Evolutionary conservation across 495 filamentous ascomycete species (phyloP), one percentile per base, ranked within the genome.

Genomic region (Hypoxylon lenormandii): DNA sequence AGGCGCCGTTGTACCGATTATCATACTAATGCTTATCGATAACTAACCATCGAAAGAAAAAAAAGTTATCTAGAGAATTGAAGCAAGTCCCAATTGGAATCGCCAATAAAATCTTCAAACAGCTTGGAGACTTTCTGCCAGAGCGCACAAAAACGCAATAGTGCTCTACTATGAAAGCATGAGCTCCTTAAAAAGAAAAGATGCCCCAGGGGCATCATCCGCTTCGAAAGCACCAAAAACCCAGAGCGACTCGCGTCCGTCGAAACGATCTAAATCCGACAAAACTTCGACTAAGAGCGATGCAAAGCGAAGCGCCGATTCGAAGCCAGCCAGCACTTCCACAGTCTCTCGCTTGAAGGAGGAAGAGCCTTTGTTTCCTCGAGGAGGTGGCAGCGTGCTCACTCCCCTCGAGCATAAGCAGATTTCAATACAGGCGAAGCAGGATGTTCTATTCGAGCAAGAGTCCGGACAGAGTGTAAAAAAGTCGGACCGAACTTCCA

Each of bases 401-500:
- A 97, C 95, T 6, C 93, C 95, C 21, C 83, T 98, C 52, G 95
- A 98, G 76, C 89, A 95, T 69, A 97, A 97, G 80, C 92, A 98
- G 78, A 97, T 98, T 70, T 91, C 95, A 72, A 91, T 95, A 63
- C 90, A 98, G 78, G 95, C 95, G 26, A 93, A 88, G 67, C 87
- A 89, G 72, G 95, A 98, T 84, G 94, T 94, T 21, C 83, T 98
- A 7, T 97, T 97, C 74, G 95, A 98, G 80, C 88, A 96, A 69
- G 85, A 88, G 59, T 85, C 86, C 12, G 80, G 82, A 21, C 72
- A 74, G 57, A 67, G 68, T 5, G 69, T 65, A 15, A 71, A 84
- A 77, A 80, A 81, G 75, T 16, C 72, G 64, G 69, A 80, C 72
- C 65, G 72, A 82, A 84, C 46, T 62, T 81, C 66, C 73, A 87